Percentiles rank a stretch among this genome's conserved stretches.
phyloP scores from a whole-genome alignment of 2,329 filamentous ascomycete species.

The Aspergillus sp. region DNA sequence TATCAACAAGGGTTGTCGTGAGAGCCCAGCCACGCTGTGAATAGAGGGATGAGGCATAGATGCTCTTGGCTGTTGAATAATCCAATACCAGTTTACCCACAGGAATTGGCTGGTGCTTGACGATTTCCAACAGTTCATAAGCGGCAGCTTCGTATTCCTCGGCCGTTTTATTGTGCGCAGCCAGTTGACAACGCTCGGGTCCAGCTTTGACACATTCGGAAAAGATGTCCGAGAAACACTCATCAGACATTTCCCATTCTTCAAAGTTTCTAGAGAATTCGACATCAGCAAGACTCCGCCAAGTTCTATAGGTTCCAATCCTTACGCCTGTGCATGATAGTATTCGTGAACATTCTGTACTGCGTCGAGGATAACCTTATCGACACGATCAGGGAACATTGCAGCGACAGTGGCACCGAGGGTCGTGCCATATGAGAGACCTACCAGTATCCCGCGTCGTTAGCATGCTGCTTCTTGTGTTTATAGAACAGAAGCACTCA shows the following conservation, averaged over 20 bases:
- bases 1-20: neutral
- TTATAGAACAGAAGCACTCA: neutral
- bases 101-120: constrained; percentile 7
- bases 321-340: constrained; percentile 10
- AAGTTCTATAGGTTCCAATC: too few species aligned
- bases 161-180: constrained; percentile 3
- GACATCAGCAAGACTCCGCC: neutral
- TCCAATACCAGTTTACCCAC: constrained; percentile 4
- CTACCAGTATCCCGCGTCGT: neutral
- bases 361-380: constrained; percentile 9
- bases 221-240: constrained; percentile 7
- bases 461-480: neutral
- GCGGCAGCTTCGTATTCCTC: constrained; percentile 8
- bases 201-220: constrained; percentile 6
- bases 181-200: constrained; percentile 7
- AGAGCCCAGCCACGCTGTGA: constrained; percentile 1
- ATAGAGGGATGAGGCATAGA: constrained; percentile 3
- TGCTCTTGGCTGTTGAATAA: constrained; percentile 2
- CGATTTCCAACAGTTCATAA: constrained; percentile 5
- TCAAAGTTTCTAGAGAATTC: constrained; percentile 7
- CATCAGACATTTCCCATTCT: constrained; percentile 3
- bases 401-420: constrained; percentile 10
- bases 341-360: constrained; percentile 12
- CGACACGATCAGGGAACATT: constrained; percentile 15
- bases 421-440: constrained; percentile 13